Evolutionary conservation across 176 grass and related monocot genomes (phyloP).

Genomic region (Melocanna baccifera): DNA sequence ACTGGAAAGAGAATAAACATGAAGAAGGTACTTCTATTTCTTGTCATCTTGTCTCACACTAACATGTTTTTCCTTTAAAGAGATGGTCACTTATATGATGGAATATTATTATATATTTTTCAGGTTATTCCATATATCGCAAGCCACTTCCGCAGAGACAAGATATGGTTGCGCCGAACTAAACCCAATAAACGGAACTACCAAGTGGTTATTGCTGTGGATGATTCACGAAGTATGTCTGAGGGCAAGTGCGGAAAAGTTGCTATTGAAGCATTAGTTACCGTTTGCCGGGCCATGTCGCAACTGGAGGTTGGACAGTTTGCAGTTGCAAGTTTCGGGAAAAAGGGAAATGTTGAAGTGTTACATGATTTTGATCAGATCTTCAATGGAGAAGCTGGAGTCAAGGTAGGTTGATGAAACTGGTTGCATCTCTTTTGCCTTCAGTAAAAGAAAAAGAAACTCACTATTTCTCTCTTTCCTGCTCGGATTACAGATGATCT

Average conservation of each 20-base stretch:
- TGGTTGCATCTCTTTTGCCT: neutral
- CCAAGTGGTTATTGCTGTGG: conserved; percentile 85
- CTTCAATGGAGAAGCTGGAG: conserved; percentile 83
- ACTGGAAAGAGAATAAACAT: conserved; percentile 99
- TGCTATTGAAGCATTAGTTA: conserved; percentile 85
- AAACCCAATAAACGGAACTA: conserved; percentile 97
- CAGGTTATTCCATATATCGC: conserved; percentile 98
- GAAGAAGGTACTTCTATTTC: conserved; percentile 77
- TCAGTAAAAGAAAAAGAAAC: neutral
- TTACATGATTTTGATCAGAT: conserved; percentile 95
- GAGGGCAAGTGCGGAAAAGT: conserved; percentile 82
- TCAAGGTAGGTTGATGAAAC: conserved; percentile 47
- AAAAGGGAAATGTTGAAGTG: conserved; percentile 72
- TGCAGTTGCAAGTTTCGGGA: conserved; percentile 84
- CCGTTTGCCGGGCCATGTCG: conserved; percentile 88
- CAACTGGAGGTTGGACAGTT: conserved; percentile 95
- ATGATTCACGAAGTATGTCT: conserved; percentile 93
- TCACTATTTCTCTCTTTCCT: conserved; percentile 12
- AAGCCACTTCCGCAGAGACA: conserved; percentile 84
- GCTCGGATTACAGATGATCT: conserved; percentile 63
- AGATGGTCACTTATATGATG: conserved; percentile 7
- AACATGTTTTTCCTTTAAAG: neutral
- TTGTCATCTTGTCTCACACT: neutral
- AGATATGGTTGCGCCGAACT: conserved; percentile 90
- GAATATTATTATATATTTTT: conserved; percentile 15